Conservation (phyloP, 2,329 filamentous ascomycete genomes). For the Teratosphaeria pseudoeucalypti region DNA sequence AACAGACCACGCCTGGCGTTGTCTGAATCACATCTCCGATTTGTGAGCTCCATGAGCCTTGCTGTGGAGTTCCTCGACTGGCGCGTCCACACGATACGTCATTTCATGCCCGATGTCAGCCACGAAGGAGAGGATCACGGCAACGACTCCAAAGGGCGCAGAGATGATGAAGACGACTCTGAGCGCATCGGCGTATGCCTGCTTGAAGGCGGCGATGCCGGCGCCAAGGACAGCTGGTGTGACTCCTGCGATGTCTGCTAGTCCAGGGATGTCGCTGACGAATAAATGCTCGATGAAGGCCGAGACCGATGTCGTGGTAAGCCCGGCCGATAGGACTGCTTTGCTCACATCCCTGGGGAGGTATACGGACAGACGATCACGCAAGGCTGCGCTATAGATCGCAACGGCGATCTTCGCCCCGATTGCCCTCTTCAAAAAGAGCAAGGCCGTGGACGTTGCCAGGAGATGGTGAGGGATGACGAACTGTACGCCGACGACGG, state of each 20-base stretch:
- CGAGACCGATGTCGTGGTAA: conserved; percentile 24
- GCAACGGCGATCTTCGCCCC: conserved; percentile 30
- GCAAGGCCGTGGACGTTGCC: conserved; percentile 10
- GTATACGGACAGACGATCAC: conserved; percentile 27
- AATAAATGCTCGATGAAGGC: conserved; percentile 27
- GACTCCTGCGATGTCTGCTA: conserved; percentile 24
- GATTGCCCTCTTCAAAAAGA: conserved; percentile 5
- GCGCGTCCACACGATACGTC: conserved; percentile 9
- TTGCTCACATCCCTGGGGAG: conserved; percentile 28
- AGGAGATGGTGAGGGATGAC: conserved; percentile 11
- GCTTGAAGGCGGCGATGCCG: conserved; percentile 23
- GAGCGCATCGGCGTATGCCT: conserved; percentile 31
- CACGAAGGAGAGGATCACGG: conserved; percentile 7
- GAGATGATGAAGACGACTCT: conserved; percentile 28
- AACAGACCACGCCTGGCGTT: neutral
- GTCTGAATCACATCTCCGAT: neutral
- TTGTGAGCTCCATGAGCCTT: neutral
- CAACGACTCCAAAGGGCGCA: conserved; percentile 10
- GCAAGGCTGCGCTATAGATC: conserved; percentile 32
- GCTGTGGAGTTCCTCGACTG: conserved; percentile 3
- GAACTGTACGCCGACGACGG: conserved; percentile 12
- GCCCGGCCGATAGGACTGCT: conserved; percentile 28
- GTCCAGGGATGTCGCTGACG: conserved; percentile 11
- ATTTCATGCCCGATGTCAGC: conserved; percentile 5
- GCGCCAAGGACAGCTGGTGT: conserved; percentile 24